These are phyloP conservation scores for Helicocarpus griseus DNA, from an alignment of 2,329 filamentous ascomycete species.

Conservation along the genomic window DNA sequence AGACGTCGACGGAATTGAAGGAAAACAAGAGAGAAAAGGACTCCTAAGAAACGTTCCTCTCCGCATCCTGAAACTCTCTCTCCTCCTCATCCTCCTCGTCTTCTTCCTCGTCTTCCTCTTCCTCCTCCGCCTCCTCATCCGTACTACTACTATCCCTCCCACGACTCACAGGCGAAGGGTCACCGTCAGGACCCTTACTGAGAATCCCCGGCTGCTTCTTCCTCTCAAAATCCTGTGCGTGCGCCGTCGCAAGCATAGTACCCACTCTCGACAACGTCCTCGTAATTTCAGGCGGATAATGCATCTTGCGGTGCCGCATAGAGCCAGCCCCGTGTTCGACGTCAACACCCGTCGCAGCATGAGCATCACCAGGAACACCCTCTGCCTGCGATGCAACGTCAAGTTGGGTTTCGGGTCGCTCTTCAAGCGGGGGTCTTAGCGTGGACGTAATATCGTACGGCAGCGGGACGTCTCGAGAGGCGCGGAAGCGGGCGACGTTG, in stretches of 20 bases:
- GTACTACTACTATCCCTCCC: slow-evolving; percentile 25
- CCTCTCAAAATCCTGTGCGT: slow-evolving; percentile 87
- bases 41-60: not conserved
- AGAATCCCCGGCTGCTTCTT: slow-evolving; percentile 47
- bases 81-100: not conserved
- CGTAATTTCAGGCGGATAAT: not conserved
- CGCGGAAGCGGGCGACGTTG: slow-evolving; percentile 83
- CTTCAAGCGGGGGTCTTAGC: not conserved
- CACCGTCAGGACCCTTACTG: slow-evolving; percentile 24
- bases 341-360: not conserved
- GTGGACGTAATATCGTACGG: slow-evolving; percentile 54
- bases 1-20: no score
- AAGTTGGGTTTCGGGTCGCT: not conserved
- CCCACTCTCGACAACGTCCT: slow-evolving; percentile 42
- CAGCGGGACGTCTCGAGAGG: slow-evolving; percentile 74
- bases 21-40: not conserved
- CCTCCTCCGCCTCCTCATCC: slow-evolving; percentile 29
- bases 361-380: not conserved
- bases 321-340: not conserved
- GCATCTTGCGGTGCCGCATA: not conserved
- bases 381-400: not conserved
- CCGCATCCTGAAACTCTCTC: not conserved
- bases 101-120: slow-evolving; percentile 22
- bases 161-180: slow-evolving; percentile 23
- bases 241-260: slow-evolving; percentile 69